These are phyloP conservation scores for Aquilaria agallochum DNA, from an alignment of 441 rosid species.

Conservation along the genomic window DNA sequence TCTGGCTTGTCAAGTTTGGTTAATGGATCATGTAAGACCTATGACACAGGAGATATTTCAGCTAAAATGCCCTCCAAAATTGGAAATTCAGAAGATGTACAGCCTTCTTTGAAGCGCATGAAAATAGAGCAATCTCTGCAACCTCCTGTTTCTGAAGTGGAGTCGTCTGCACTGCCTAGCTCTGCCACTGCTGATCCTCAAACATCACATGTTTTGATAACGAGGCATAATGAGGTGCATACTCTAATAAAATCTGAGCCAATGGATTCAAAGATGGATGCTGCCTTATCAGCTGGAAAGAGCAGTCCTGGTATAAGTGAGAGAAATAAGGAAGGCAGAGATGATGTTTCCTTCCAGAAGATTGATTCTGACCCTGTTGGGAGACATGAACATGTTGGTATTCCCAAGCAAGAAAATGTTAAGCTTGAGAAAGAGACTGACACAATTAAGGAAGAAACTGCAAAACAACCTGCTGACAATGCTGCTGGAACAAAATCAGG, in stretches of 20 bases:
- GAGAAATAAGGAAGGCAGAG: constrained; percentile 42
- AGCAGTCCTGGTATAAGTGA: constrained; percentile 47
- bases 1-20: constrained; percentile 31
- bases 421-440: constrained; percentile 65
- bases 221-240: constrained; percentile 34
- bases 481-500: constrained; percentile 71
- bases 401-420: constrained; percentile 42
- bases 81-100: constrained; percentile 55
- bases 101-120: constrained; percentile 87
- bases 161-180: constrained; percentile 42
- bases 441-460: constrained; percentile 51
- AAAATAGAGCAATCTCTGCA: constrained; percentile 73
- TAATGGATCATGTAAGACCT: constrained; percentile 40
- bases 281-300: constrained; percentile 45
- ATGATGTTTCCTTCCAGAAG: constrained; percentile 42
- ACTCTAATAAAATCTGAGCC: constrained; percentile 54
- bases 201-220: constrained; percentile 39
- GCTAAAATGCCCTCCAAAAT: constrained; percentile 36
- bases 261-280: constrained; percentile 67
- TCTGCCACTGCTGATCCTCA: constrained; percentile 40
- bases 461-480: constrained; percentile 48
- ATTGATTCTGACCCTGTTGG: constrained; percentile 37
- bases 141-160: constrained; percentile 43
- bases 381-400: constrained; percentile 30
- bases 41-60: constrained; percentile 43